Evolutionary conservation across 1,139 yeast genomes (phyloP).

Genomic region (Diutina siamensis): DNA sequence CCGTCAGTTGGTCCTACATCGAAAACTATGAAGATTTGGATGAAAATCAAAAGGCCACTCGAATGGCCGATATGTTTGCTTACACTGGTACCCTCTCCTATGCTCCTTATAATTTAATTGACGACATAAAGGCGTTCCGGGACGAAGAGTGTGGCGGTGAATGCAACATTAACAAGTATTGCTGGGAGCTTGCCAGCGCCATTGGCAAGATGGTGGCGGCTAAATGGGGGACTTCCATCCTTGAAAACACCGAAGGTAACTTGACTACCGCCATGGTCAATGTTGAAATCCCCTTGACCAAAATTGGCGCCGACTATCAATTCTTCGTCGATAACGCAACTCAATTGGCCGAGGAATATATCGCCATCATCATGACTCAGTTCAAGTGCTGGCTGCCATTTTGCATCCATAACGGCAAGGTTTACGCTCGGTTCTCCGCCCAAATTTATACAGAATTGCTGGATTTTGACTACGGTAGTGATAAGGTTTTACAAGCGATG

Average conservation of each 20-base stretch:
- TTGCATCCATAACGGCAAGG: conserved; percentile 25
- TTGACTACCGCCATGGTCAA: conserved; percentile 35
- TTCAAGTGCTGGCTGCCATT: conserved; percentile 38
- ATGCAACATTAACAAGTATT: conserved; percentile 36
- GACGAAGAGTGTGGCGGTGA: conserved; percentile 42
- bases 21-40: conserved; percentile 15
- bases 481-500: conserved; percentile 11
- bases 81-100: conserved; percentile 26
- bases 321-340: conserved; percentile 1
- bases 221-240: conserved; percentile 25
- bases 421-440: conserved; percentile 44
- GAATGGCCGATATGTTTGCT: conserved; percentile 27
- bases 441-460: conserved; percentile 46
- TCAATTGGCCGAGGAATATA: background rate
- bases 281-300: conserved; percentile 26
- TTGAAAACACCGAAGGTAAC: conserved; percentile 21
- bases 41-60: conserved; percentile 14
- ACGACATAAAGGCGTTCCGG: conserved; percentile 39
- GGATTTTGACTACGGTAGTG: conserved; percentile 39
- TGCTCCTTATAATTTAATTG: conserved; percentile 17
- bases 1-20: conserved; percentile 39
- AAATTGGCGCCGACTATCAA: background rate
- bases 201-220: conserved; percentile 22
- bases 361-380: conserved; percentile 11
- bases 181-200: conserved; percentile 28